Evolutionary conservation across 2,329 filamentous ascomycete species (phyloP), one percentile per base, ranked within the genome.

Genomic region (Lasiodiplodia sp.): DNA sequence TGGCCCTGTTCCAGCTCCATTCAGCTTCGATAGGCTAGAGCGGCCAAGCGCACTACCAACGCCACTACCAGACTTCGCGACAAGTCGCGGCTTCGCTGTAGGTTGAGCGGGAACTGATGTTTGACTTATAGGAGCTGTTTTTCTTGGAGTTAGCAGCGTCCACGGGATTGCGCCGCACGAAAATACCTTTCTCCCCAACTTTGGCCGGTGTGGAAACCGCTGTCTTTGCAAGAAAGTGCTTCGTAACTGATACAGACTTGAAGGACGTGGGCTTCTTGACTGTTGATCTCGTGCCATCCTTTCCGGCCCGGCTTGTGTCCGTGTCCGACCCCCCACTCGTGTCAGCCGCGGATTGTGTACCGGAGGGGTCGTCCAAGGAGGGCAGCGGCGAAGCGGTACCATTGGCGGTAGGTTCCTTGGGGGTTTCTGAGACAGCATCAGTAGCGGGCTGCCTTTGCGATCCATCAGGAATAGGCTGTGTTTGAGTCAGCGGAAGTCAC

Each of bases 221-320:
- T 28, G 88, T 85, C 79, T 95, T 95, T 70, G 91, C 88, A n/a
- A 96, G 85, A 76, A 95, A 96, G 53, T 88, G 93, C 80, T 92
- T 94, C 72, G 94, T 95, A 72, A 95, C 91, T 5, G 92, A 94
- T 58, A 96, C 91, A 21, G 92, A 88, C 80, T 96, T 96, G 85
- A 96, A 96, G 14, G 89, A 90, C 21, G 89, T 82, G 23, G 90
- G 89, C 79, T 93, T 95, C 85, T 92, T 94, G 71, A 53, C 31
- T 49, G 47, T 52, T 31, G 58, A 63, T 40, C 89, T 83, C 3
- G 89, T 84, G 60, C 85, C 84, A 73, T 87, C 85, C 70, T 86
- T 86, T 69, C 88, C 87, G 63, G 82, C 82, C 74, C 87, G 88
- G 70, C 89, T 89, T 72, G 88, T 87, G 77, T 94, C 92, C 51